phyloP scores from a whole-genome alignment of 345 rosid genomes.

The Triadica sebifera region DNA sequence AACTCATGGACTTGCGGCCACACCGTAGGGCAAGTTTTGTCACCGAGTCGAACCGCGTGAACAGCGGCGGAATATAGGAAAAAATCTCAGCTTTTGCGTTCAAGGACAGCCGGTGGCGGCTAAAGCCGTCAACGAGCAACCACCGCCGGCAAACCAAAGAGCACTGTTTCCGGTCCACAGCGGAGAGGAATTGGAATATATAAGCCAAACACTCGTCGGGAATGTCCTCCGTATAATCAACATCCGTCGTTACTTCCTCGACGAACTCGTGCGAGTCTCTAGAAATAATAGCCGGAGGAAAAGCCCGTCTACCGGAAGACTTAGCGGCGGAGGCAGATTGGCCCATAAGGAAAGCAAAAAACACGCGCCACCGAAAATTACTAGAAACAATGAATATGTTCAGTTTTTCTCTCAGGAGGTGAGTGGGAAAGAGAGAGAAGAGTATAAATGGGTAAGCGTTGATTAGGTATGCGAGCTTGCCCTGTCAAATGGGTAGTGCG shows the following conservation, averaged over 20 bases:
- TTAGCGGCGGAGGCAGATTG: constrained; percentile 45
- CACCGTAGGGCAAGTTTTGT: constrained; percentile 73
- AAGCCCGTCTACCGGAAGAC: constrained; percentile 23
- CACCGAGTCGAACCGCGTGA: constrained; percentile 69
- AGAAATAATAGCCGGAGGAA: constrained; percentile 20
- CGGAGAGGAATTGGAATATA: constrained; percentile 66
- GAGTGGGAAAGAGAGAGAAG: not conserved
- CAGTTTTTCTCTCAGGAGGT: not conserved
- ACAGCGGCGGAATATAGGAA: constrained; percentile 39
- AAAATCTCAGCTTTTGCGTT: constrained; percentile 56
- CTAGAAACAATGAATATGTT: not conserved
- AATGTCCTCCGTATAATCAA: constrained; percentile 15
- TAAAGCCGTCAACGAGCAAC: constrained; percentile 71
- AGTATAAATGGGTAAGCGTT: no score
- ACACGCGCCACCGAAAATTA: constrained; percentile 21
- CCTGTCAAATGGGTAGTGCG: no score
- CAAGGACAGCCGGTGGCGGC: constrained; percentile 71
- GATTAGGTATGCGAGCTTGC: no score
- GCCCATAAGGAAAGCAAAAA: constrained; percentile 39
- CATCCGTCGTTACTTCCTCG: constrained; percentile 7
- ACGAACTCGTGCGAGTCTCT: constrained; percentile 20
- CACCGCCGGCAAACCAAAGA: constrained; percentile 78
- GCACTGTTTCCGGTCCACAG: constrained; percentile 66
- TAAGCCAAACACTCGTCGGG: constrained; percentile 77
- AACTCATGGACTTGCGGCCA: constrained; percentile 57